Percentiles rank a stretch among this genome's conserved stretches.
Evolutionary conservation across 495 filamentous ascomycete genomes (phyloP).

Genomic region (Clavariopsis aquatica): DNA sequence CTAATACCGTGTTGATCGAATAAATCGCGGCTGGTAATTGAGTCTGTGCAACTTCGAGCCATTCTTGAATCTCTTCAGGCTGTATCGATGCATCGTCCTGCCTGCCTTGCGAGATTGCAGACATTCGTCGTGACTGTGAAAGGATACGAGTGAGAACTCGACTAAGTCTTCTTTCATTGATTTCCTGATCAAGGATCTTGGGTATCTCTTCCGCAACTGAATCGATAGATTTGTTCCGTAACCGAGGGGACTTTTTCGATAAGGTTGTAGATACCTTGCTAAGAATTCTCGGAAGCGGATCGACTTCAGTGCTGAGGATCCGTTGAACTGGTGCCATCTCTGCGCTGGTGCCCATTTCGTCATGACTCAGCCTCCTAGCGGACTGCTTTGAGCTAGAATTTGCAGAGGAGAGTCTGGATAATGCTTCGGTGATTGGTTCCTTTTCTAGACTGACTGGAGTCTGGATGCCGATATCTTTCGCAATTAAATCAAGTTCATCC

Average conservation of each 20-base stretch:
- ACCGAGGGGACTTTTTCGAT: slow-evolving; percentile 10
- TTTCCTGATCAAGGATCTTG: slow-evolving; percentile 20
- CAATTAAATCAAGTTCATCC: slow-evolving; percentile 32
- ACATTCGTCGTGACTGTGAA: slow-evolving; percentile 15
- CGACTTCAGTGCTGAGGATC: neutral
- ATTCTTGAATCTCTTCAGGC: slow-evolving; percentile 27
- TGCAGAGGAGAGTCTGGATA: neutral
- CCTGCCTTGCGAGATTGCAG: slow-evolving; percentile 20
- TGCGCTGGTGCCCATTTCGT: neutral
- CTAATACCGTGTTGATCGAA: slow-evolving; percentile 24
- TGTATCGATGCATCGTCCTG: slow-evolving; percentile 14
- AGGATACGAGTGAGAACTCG: slow-evolving; percentile 25
- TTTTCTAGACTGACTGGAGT: slow-evolving; percentile 12
- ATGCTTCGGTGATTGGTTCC: neutral
- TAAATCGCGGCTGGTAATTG: slow-evolving; percentile 32
- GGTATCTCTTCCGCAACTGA: slow-evolving; percentile 22
- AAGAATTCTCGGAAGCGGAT: slow-evolving; percentile 13
- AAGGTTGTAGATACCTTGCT: slow-evolving; percentile 15
- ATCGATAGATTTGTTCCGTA: slow-evolving; percentile 31
- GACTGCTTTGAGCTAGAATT: neutral
- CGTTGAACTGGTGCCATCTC: neutral
- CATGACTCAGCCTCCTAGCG: neutral
- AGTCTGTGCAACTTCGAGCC: slow-evolving; percentile 27
- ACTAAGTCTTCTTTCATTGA: slow-evolving; percentile 13
- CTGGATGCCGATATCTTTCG: slow-evolving; percentile 22